phyloP scores from a whole-genome alignment of 208 protist species.

The Acanthamoeba sp. region DNA sequence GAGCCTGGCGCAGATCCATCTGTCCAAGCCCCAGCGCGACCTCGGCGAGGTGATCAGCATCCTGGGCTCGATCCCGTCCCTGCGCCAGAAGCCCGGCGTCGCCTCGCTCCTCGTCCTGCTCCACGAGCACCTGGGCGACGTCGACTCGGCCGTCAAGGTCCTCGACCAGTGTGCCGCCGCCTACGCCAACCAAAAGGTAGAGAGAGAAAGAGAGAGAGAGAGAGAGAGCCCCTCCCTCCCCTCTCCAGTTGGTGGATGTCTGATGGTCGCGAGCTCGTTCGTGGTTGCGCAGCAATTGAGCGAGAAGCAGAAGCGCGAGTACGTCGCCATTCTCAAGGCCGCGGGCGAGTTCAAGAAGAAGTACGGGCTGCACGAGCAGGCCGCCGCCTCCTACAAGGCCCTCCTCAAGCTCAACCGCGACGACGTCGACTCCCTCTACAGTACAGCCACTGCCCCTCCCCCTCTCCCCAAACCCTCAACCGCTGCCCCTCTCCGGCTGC shows the following conservation, averaged over 20 bases:
- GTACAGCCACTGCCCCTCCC: neutral
- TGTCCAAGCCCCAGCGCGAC: slow-evolving; percentile 34
- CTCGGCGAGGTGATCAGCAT: slow-evolving; percentile 37
- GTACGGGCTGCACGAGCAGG: slow-evolving; percentile 52
- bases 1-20: slow-evolving; percentile 62
- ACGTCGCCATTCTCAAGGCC: slow-evolving; percentile 33
- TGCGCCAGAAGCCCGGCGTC: slow-evolving; percentile 46
- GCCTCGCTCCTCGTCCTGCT: slow-evolving; percentile 25
- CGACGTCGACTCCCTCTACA: slow-evolving; percentile 50
- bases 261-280: neutral
- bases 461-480: neutral
- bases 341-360: slow-evolving; percentile 58
- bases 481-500: neutral
- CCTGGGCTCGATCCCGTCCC: slow-evolving; percentile 38
- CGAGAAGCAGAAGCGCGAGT: slow-evolving; percentile 56
- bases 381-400: slow-evolving; percentile 51
- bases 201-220: too few species aligned
- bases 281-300: neutral
- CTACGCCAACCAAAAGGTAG: slow-evolving; percentile 57
- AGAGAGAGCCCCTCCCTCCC: too few species aligned
- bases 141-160: slow-evolving; percentile 13
- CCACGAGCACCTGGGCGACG: slow-evolving; percentile 65
- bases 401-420: slow-evolving; percentile 59
- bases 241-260: too few species aligned
- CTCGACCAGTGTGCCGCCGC: slow-evolving; percentile 6